Base-by-base conservation (phyloP, 768 basidiomycete genomes). In the Coprinopsis cinerea region DNA sequence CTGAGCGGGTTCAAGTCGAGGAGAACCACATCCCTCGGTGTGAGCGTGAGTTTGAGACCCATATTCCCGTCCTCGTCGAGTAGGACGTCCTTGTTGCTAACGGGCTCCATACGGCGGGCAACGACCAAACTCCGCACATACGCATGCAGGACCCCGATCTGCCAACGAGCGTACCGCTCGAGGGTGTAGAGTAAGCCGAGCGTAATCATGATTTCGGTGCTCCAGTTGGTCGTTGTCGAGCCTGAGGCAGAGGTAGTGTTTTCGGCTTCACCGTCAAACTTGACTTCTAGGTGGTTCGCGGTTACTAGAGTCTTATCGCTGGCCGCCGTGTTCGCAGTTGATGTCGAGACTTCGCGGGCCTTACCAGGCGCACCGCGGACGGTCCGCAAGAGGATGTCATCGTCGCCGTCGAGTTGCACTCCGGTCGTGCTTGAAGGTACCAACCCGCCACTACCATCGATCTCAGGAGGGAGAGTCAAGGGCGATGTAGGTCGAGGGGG, bases 1-100 rank as follows among this genome's bases (percentile, higher is more conserved):
- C 88, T 92, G 51, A 88, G 65, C 5, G 88, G 82, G 1, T 87
- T 83, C 0, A 92, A 74, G 60, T 86, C 86, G 41, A 92, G 82
- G 13, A 78, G 69, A 10, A 79, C 47, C 6, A 91, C 68, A 52
- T 88, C 85, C 56, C 74, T 79, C 10, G 86, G 78, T 1, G 76
- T 72, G 15, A 90, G 63, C 24, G 59, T 59, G 10, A 81, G 39
- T 17, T 20, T 45, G 30, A 37, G n/a, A 14, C 23, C 18, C 26
- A 32, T 66, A 36, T 76, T 62, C 26, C 53, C 61, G 17, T 58
- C 39, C 45, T 28, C 39, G n/a, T n/a, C n/a, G n/a, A n/a, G n/a
- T n/a, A n/a, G n/a, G n/a, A n/a, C n/a, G n/a, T n/a, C n/a, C n/a
- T n/a, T n/a, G n/a, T n/a, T n/a, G n/a, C n/a, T n/a, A n/a, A n/a